phyloP scores from a whole-genome alignment of 2,329 filamentous ascomycete genomes.

The Myriosclerotinia duriaeana region DNA sequence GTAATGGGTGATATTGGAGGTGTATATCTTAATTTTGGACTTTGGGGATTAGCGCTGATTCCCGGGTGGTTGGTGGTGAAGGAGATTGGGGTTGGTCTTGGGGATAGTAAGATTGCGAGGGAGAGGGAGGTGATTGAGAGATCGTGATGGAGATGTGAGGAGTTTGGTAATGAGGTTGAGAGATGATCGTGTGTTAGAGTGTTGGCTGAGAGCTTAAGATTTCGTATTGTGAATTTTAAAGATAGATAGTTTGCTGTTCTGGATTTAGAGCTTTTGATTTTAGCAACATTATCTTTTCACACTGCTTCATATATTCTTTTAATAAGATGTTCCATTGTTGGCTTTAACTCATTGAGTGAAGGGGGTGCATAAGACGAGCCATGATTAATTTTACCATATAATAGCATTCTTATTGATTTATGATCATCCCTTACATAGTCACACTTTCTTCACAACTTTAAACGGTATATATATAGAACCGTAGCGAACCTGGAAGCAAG shows the following conservation, averaged over 20 bases:
- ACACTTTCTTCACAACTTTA: no score
- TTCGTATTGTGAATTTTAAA: not conserved
- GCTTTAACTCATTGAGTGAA: no score
- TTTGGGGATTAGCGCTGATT: slow-evolving; percentile 63
- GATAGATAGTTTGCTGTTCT: not conserved
- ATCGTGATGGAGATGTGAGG: not conserved
- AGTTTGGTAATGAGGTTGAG: no score
- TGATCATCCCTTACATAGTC: no score
- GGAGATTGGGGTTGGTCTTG: slow-evolving; percentile 35
- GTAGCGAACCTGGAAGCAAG: no score
- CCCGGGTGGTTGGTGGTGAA: slow-evolving; percentile 66
- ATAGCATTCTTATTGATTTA: no score
- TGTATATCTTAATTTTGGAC: slow-evolving; percentile 68
- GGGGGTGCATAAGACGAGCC: no score
- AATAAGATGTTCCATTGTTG: no score
- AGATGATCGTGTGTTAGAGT: not conserved
- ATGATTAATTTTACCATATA: not conserved
- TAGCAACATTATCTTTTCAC: no score
- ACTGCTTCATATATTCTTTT: no score
- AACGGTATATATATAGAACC: no score
- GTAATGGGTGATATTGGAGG: slow-evolving; percentile 65
- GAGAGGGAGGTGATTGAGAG: slow-evolving; percentile 23
- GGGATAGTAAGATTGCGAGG: slow-evolving; percentile 34
- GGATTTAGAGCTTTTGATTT: not conserved
- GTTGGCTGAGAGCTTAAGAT: not conserved